Base-by-base conservation (phyloP, 2,329 filamentous ascomycete species). In the Pyrenophora tritici-repentis region DNA sequence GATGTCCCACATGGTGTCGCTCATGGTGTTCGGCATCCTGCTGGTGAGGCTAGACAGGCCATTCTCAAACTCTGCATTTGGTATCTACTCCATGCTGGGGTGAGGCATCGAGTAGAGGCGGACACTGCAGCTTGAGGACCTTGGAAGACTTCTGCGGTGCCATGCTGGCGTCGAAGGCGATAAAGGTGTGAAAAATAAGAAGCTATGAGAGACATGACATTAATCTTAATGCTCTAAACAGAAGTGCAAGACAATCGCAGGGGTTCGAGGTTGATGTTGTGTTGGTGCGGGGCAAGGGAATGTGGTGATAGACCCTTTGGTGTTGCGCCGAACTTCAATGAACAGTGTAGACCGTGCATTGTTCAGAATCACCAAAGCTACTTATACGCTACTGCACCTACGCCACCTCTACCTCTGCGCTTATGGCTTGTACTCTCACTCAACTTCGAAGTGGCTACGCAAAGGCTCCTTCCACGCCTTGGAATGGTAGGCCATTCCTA, bases 401-500 rank as follows among this genome's bases (percentile, higher is more conserved):
- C 26, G 14, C 18, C 20, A 43, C 36, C 39, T 37, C 6, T 38
- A 10, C 29, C 13, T 16, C 34, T 31, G 34, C 39, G 48, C 24
- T 16, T 33, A 50, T 53, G 53, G 53, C 33, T 35, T 18, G 33
- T 34, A 9, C 38, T 34, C 43, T 33, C 14, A 14, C 34, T 3
- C 20, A 34, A 35, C 29, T 26, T 16, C 42, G 42, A 22, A 43
- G 26, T 53, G 50, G 50, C 53, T 56, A 22, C 14, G 14, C 34
- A 32, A 20, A 42, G 54, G 46, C 47, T 52, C 40, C 26, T 49
- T 33, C 52, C 42, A n/a, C 37, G 48, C 53, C 58, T 58, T 55
- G 58, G 53, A 24, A 66, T 68, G 65, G 61, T 61, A 56, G 61
- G 59, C 52, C 55, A 50, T 34, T 49, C 58, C 38, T 66, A 59